These are phyloP conservation scores for Colletotrichum paranaense DNA, from an alignment of 2,329 filamentous ascomycete species.

Conservation along the genomic window DNA sequence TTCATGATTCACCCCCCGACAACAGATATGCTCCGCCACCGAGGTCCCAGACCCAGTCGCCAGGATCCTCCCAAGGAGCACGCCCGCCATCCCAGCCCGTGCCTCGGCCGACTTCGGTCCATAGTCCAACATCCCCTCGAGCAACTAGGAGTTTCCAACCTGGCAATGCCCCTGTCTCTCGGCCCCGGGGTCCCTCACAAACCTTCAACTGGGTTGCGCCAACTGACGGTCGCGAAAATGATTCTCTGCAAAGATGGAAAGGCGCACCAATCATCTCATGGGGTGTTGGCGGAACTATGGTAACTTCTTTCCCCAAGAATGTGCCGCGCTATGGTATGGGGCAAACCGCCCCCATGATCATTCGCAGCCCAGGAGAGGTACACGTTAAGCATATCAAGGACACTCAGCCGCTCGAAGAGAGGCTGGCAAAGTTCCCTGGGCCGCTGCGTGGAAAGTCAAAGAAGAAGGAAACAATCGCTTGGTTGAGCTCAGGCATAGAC, in stretches of 20 bases:
- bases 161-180: constrained; percentile 46
- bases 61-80: constrained; percentile 58
- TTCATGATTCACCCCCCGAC: constrained; percentile 41
- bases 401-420: constrained; percentile 76
- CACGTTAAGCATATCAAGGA: constrained; percentile 82
- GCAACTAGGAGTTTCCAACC: constrained; percentile 37
- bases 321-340: constrained; percentile 87
- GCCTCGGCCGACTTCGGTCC: constrained; percentile 66
- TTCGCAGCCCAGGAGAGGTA: constrained; percentile 85
- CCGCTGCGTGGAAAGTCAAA: constrained; percentile 90
- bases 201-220: constrained; percentile 69
- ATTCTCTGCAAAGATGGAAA: constrained; percentile 90
- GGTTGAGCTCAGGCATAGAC: constrained; percentile 83
- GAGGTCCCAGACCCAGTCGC: constrained; percentile 73
- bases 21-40: constrained; percentile 65
- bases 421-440: constrained; percentile 85
- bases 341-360: constrained; percentile 78
- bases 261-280: constrained; percentile 88
- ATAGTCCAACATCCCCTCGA: constrained; percentile 56
- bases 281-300: constrained; percentile 85
- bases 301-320: constrained; percentile 89
- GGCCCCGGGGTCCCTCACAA: constrained; percentile 64
- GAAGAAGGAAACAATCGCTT: constrained; percentile 91
- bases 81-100: constrained; percentile 54
- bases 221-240: constrained; percentile 74